A percentile compares a stretch with the other conserved stretches of the same genome.
phyloP scores from a whole-genome alignment of 495 filamentous ascomycete species.

The Thozetella sp. region DNA sequence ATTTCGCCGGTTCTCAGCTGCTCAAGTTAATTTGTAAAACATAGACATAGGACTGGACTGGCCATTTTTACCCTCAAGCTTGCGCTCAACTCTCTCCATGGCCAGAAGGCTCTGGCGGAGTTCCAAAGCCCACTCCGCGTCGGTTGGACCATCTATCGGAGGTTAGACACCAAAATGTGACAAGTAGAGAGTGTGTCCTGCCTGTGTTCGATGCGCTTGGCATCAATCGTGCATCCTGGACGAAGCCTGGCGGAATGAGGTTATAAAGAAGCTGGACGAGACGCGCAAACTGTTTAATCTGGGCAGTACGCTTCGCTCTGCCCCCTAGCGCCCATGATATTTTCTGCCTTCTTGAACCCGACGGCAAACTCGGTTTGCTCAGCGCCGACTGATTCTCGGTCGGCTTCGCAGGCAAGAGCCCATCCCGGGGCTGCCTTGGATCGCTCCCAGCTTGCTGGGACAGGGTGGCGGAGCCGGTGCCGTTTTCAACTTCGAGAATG shows the following conservation, averaged over 20 bases:
- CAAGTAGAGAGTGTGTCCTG: no score
- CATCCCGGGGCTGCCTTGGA: no score
- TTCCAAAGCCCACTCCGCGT: no score
- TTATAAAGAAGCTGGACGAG: constrained; percentile 9
- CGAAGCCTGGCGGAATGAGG: constrained; percentile 8
- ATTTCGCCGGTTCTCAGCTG: not conserved
- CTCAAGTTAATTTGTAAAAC: not conserved
- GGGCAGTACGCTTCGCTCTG: constrained; percentile 8
- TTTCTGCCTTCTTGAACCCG: constrained; percentile 6
- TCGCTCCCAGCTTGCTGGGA: no score
- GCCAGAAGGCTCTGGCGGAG: no score
- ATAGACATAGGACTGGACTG: not conserved
- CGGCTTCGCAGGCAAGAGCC: no score
- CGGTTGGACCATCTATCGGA: no score
- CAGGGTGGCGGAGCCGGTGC: no score
- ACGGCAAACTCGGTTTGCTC: constrained; percentile 2
- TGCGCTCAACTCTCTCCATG: not conserved
- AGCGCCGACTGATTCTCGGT: constrained; percentile 2
- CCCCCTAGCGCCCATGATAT: constrained; percentile 12
- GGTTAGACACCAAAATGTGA: no score
- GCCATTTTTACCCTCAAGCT: not conserved
- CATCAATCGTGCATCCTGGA: not conserved
- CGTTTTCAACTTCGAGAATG: no score
- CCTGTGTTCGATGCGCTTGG: not conserved
- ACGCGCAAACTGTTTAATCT: constrained; percentile 10